Base-by-base conservation (phyloP, 768 basidiomycete genomes). In the Dioszegia hungarica region DNA sequence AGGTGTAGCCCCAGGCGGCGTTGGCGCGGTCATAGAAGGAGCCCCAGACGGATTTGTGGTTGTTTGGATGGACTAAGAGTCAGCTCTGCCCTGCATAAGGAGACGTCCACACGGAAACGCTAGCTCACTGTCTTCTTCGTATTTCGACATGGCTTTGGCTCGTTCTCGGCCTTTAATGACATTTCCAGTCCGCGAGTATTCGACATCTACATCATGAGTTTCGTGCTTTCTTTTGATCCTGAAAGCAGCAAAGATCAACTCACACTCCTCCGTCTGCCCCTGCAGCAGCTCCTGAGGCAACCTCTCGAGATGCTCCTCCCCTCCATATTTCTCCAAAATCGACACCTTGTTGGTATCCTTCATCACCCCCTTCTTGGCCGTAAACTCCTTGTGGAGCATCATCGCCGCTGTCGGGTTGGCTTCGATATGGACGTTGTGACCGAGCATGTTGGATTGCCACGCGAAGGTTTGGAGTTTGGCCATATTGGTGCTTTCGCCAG, bases 331-430 rank as follows among this genome's bases (percentile, higher is more conserved):
- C 31, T 83, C 86, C 54, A 99, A 80, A 46, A 98, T 91, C 72
- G 89, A 87, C 63, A 86, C 85, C 78, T 94, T 91, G 22, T 84
- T 87, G 31, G 85, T 84, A 66, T 93, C 90, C 76, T 89, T 90
- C 36, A 91, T 79, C 68, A 86, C 84, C 64, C 93, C 92, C 78
- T 92, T 97, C 82, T 92, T 94, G 68, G 91, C 81, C 64, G 82
- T 84, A 80, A 88, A 99, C 67, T 97, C 89, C 37, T 86, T 82
- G 72, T 97, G 93, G 33, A 95, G 79, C 15, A 94, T 81, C 78
- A 94, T 85, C 43, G 93, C 93, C 69, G 93, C 90, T 0, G 95
- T 99, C 3, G 95, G 95, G 66, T 94, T 95, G 38, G 95, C 89
- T 67, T 93, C 89, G 62, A 95, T 79, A 76, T 99, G 91, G 15